phyloP scores from a whole-genome alignment of 2,329 filamentous ascomycete genomes.

The Scleromitrula shiraiana region DNA sequence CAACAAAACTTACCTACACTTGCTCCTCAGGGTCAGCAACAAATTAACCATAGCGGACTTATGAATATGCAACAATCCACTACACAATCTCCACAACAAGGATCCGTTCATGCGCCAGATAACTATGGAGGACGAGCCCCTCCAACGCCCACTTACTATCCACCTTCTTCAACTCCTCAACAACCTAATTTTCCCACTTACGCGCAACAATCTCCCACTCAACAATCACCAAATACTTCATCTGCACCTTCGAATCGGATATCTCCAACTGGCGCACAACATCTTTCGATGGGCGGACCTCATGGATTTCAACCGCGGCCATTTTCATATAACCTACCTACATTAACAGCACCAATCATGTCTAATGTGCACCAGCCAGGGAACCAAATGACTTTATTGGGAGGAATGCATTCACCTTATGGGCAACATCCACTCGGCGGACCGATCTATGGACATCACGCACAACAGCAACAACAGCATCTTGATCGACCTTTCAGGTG shows the following conservation, averaged over 20 bases:
- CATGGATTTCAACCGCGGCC: conserved; percentile 41
- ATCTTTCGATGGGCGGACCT: conserved; percentile 47
- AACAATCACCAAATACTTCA: conserved; percentile 34
- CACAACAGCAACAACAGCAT: conserved; percentile 42
- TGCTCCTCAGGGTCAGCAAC: conserved; percentile 28
- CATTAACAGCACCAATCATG: conserved; percentile 61
- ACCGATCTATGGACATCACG: conserved; percentile 54
- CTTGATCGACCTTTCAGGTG: conserved; percentile 92
- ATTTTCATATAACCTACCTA: conserved; percentile 49
- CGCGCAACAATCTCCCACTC: conserved; percentile 42
- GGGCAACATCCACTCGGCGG: conserved; percentile 37
- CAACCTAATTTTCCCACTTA: conserved; percentile 40
- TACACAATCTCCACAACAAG: conserved; percentile 42
- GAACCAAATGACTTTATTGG: conserved; percentile 63
- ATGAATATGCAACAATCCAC: conserved; percentile 40
- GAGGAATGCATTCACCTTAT: conserved; percentile 41
- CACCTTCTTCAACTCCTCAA: conserved; percentile 42
- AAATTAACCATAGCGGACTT: conserved; percentile 38
- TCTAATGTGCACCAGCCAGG: conserved; percentile 71
- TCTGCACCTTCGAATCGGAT: conserved; percentile 34
- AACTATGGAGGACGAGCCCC: conserved; percentile 46
- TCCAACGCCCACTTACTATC: conserved; percentile 50
- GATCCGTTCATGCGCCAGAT: conserved; percentile 52
- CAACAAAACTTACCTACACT: conserved; percentile 33
- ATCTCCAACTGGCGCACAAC: conserved; percentile 31